Base-by-base conservation (phyloP, 192 early-diverging fungal genomes). In the Helicostylum pulchrum region DNA sequence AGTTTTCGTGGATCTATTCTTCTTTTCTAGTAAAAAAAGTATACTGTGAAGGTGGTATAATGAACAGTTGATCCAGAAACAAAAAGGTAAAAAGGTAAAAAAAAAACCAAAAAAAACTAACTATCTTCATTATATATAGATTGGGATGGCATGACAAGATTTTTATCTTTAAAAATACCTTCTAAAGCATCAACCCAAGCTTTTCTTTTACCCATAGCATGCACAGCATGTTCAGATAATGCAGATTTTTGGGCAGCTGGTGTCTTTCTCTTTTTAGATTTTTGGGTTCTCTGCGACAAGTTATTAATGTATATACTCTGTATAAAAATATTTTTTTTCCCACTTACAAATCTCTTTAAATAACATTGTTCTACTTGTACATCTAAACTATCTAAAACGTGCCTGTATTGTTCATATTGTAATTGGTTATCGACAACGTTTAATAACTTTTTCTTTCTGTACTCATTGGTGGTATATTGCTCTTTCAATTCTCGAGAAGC, bases 351-450 rank as follows among this genome's bases (percentile, higher is more conserved):
- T 55, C 94, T 83, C 73, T 93, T 93, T 21, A 88, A 70, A 65
- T 93, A 98, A 67, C 85, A 84, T 68, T 88, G 85, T 68, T 95
- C 94, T 17, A 98, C 88, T 72, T 92, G 90, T 70, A 88, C 90
- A 68, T 96, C 93, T 32, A 94, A 78, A 53, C 91, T 89, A 58
- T 95, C 94, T 60, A 95, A 73, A 15, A 96, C 87, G 30, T 85
- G 80, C 26, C 83, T 87, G 77, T 93, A 98, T 75, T 98, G 90
- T 64, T 96, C 93, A 70, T 81, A 93, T 3, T 83, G 92, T 43
- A 92, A 83, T 63, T 88, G 86, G 34, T 87, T 80, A 47, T 82
- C 78, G 4, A 92, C 90, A 4, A 88, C 77, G 2, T 88, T 79
- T 12, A 87, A 71, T 30, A 98, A 71, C 17, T 79, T 71, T 31